These are phyloP conservation scores for Morella rubra DNA, from an alignment of 306 rosid genomes.

Conservation along the genomic window DNA sequence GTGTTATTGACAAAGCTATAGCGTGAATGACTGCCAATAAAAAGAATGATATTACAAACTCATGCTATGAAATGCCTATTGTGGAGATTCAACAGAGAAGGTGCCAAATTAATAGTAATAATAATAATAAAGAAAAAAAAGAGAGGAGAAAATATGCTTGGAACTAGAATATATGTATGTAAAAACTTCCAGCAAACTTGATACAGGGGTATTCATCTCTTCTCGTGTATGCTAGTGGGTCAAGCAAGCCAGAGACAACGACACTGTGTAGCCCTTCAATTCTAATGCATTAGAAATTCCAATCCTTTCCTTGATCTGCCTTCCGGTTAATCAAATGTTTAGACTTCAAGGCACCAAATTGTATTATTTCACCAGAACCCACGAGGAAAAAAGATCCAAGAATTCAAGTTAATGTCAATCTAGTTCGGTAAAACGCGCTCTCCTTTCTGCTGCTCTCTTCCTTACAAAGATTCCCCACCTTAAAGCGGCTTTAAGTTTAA, in stretches of 20 bases:
- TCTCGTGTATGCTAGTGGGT: background rate
- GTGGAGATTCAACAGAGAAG: background rate
- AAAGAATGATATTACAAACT: slow-evolving; percentile 1
- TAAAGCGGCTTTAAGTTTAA: slow-evolving; percentile 85
- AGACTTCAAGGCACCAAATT: background rate
- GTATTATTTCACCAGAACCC: background rate
- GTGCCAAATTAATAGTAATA: background rate
- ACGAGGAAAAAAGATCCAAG: slow-evolving; percentile 5
- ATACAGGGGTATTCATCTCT: background rate
- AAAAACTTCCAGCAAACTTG: background rate
- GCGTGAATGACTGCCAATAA: background rate
- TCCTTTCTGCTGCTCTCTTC: slow-evolving; percentile 72
- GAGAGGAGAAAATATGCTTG: background rate
- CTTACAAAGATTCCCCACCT: slow-evolving; percentile 89
- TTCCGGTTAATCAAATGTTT: background rate
- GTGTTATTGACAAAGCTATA: background rate
- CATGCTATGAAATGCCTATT: background rate
- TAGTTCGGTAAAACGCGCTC: slow-evolving; percentile 83
- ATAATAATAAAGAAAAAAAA: background rate
- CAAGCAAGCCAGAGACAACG: background rate
- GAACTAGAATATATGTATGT: background rate
- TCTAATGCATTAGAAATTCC: background rate
- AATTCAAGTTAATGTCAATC: slow-evolving; percentile 54
- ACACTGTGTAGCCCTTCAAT: background rate
- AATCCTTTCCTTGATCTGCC: background rate